phyloP scores from a whole-genome alignment of 345 rosid genomes.

The Abelmoschus esculentus region DNA sequence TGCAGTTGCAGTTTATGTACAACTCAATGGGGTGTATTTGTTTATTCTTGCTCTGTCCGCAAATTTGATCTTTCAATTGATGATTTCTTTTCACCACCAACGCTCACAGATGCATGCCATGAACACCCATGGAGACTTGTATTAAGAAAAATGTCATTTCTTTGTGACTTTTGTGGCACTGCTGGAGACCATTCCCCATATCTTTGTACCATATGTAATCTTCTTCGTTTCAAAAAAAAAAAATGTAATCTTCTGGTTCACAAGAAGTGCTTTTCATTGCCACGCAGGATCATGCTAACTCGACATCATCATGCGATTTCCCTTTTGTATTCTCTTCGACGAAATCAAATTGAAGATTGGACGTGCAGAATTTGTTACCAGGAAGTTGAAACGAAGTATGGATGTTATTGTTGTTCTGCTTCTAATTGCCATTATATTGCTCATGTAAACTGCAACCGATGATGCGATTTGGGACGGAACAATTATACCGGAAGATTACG shows the following conservation, averaged over 20 bases:
- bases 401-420: no score
- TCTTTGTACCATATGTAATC: background rate
- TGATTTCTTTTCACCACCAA: background rate
- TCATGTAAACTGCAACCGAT: no score
- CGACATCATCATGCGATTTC: slow-evolving; percentile 1
- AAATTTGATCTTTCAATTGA: background rate
- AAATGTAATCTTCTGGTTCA: no score
- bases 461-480: no score
- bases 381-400: no score
- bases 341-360: no score
- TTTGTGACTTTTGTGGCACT: slow-evolving; percentile 14
- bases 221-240: no score
- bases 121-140: background rate
- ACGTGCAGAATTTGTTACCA: no score
- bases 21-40: background rate
- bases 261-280: background rate
- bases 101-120: background rate
- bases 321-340: background rate
- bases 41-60: background rate
- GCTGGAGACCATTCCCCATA: slow-evolving; percentile 12
- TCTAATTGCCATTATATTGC: no score
- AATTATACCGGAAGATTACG: no score
- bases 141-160: no score
- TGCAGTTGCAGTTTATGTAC: background rate
- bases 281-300: background rate